Percentiles rank a stretch among this genome's conserved stretches.
These are phyloP conservation scores for Beauveria asiatica DNA, from an alignment of 2,329 filamentous ascomycete species.

Conservation along the genomic window DNA sequence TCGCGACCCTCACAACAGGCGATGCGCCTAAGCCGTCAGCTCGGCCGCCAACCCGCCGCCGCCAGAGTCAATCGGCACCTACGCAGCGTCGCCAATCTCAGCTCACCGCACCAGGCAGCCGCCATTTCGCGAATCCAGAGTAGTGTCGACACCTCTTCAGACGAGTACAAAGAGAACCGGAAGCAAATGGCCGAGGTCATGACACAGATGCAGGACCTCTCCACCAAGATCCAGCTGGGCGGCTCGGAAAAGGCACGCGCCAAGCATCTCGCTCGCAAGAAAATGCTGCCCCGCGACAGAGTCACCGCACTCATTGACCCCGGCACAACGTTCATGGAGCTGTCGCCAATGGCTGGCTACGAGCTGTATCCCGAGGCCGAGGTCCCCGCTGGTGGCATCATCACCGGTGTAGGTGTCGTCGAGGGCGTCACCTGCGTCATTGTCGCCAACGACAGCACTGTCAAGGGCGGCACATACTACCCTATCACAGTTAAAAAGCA, in stretches of 20 bases:
- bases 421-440: slow-evolving; percentile 89
- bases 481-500: slow-evolving; percentile 98
- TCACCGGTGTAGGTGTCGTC: slow-evolving; percentile 84
- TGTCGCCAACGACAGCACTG: slow-evolving; percentile 91
- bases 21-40: slow-evolving; percentile 30
- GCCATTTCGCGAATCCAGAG: slow-evolving; percentile 75
- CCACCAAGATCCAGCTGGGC: slow-evolving; percentile 62
- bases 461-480: slow-evolving; percentile 96
- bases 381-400: slow-evolving; percentile 81
- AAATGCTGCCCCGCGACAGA: slow-evolving; percentile 90
- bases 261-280: slow-evolving; percentile 79
- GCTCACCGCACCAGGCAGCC: slow-evolving; percentile 69
- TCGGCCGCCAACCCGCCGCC: slow-evolving; percentile 22
- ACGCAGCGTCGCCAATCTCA: slow-evolving; percentile 62
- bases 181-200: slow-evolving; percentile 68
- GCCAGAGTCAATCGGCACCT: slow-evolving; percentile 19
- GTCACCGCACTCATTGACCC: slow-evolving; percentile 82
- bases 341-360: slow-evolving; percentile 86
- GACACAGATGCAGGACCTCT: slow-evolving; percentile 58
- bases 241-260: slow-evolving; percentile 74
- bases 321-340: slow-evolving; percentile 81
- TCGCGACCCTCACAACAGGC: slow-evolving; percentile 38
- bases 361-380: slow-evolving; percentile 81
- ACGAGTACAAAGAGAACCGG: slow-evolving; percentile 75
- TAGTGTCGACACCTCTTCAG: slow-evolving; percentile 65